Conservation (phyloP, 352 stramenopile genomes). For the Phytophthora kernoviae region DNA sequence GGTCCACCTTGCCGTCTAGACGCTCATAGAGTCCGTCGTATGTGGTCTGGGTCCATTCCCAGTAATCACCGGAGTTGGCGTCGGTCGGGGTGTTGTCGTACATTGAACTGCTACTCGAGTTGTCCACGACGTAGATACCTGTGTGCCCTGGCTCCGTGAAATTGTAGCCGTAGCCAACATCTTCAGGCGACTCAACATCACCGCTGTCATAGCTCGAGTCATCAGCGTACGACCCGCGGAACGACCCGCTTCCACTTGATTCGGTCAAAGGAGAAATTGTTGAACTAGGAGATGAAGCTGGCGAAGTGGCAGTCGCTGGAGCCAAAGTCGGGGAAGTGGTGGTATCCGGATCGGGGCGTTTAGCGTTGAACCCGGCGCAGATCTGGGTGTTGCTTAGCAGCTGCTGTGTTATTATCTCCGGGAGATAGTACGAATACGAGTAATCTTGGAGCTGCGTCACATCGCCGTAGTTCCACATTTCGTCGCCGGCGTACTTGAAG, state of each 20-base stretch:
- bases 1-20: slow-evolving; percentile 55
- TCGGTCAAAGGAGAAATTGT: neutral
- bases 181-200: slow-evolving; percentile 12
- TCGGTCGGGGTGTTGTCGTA: slow-evolving; percentile 25
- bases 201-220: neutral
- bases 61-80: slow-evolving; percentile 54
- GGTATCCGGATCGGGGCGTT: neutral
- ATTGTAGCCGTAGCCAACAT: slow-evolving; percentile 23
- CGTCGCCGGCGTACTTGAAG: slow-evolving; percentile 46
- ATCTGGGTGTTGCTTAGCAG: slow-evolving; percentile 56
- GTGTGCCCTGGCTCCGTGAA: slow-evolving; percentile 14
- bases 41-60: slow-evolving; percentile 49
- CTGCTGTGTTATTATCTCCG: slow-evolving; percentile 52
- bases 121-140: slow-evolving; percentile 23
- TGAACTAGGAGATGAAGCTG: neutral
- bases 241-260: slow-evolving; percentile 1
- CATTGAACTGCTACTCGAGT: slow-evolving; percentile 16
- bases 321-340: neutral
- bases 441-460: slow-evolving; percentile 53
- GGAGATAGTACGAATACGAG: slow-evolving; percentile 67
- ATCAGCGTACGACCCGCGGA: slow-evolving; percentile 6
- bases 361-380: slow-evolving; percentile 48
- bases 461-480: slow-evolving; percentile 62
- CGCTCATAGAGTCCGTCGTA: slow-evolving; percentile 52
- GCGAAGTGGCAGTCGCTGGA: neutral